Conservation (phyloP, 2,329 filamentous ascomycete genomes). For the Calonectria hawksworthii region DNA sequence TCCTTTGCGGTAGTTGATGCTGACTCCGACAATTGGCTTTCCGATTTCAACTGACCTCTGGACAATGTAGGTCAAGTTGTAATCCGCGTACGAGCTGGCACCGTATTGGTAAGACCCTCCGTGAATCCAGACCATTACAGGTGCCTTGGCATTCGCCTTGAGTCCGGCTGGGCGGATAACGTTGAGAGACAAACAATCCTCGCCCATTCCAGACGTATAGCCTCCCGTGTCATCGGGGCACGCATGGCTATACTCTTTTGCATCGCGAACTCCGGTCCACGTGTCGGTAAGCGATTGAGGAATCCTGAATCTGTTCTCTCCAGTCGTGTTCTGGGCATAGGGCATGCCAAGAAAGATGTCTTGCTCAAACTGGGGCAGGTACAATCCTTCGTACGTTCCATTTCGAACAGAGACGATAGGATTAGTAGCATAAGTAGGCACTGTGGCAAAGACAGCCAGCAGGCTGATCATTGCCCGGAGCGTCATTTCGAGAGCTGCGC, state of each 20-base stretch:
- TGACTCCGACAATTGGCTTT: conserved; percentile 57
- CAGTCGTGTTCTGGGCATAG: background rate
- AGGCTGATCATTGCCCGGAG: background rate
- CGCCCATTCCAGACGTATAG: conserved; percentile 7
- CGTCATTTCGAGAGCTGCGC: background rate
- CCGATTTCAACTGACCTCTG: conserved; percentile 54
- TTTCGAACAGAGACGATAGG: background rate
- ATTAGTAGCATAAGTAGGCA: background rate
- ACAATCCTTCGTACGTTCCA: background rate
- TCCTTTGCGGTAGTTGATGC: conserved; percentile 16
- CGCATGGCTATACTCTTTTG: background rate
- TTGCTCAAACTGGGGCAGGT: background rate
- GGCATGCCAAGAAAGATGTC: conserved; percentile 5
- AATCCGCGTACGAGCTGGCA: conserved; percentile 60
- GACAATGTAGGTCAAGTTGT: conserved; percentile 72
- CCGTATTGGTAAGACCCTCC: conserved; percentile 54
- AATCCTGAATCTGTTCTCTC: background rate
- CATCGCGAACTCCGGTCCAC: background rate
- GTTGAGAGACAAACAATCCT: conserved; percentile 50
- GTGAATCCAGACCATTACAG: conserved; percentile 34
- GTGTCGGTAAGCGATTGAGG: background rate
- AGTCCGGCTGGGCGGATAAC: conserved; percentile 45
- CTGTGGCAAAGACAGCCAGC: background rate
- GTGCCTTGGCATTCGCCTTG: conserved; percentile 27
- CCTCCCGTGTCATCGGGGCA: background rate